A percentile compares a stretch with the other conserved stretches of the same genome.
phyloP scores from a whole-genome alignment of 495 filamentous ascomycete species.

The Hypomontagnella monticulosa region DNA sequence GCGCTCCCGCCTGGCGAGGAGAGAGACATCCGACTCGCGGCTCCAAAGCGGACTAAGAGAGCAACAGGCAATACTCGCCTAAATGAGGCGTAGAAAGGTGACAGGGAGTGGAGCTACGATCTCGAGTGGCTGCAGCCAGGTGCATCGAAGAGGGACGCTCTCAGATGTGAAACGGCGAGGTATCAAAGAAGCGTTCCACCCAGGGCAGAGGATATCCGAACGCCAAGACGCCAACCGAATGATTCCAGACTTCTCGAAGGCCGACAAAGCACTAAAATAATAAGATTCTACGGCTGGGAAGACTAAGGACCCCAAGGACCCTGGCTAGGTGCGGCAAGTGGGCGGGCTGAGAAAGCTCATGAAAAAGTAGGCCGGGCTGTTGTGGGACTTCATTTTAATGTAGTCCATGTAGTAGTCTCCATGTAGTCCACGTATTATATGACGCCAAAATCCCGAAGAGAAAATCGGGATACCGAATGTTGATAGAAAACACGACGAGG shows the following conservation, averaged over 20 bases:
- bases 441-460: slow-evolving; percentile 34
- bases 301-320: slow-evolving; percentile 9
- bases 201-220: slow-evolving; percentile 29
- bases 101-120: slow-evolving; percentile 35
- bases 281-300: slow-evolving; percentile 8
- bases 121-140: slow-evolving; percentile 27
- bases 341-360: slow-evolving; percentile 26
- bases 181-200: slow-evolving; percentile 24
- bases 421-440: slow-evolving; percentile 35
- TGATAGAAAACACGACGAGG: slow-evolving; percentile 12
- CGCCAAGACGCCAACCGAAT: slow-evolving; percentile 40
- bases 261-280: slow-evolving; percentile 9
- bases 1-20: slow-evolving; percentile 30
- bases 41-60: slow-evolving; percentile 35
- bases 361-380: slow-evolving; percentile 10
- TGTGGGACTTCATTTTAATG: slow-evolving; percentile 34
- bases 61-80: slow-evolving; percentile 42
- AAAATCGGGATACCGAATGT: slow-evolving; percentile 26
- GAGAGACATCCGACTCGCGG: slow-evolving; percentile 39
- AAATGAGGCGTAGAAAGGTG: slow-evolving; percentile 36
- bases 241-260: slow-evolving; percentile 35
- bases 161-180: slow-evolving; percentile 32
- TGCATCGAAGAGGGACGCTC: slow-evolving; percentile 18
- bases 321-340: slow-evolving; percentile 30
- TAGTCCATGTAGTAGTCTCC: slow-evolving; percentile 35